phyloP scores from a whole-genome alignment of 2,329 filamentous ascomycete genomes.

The Myriosclerotinia curreyana region DNA sequence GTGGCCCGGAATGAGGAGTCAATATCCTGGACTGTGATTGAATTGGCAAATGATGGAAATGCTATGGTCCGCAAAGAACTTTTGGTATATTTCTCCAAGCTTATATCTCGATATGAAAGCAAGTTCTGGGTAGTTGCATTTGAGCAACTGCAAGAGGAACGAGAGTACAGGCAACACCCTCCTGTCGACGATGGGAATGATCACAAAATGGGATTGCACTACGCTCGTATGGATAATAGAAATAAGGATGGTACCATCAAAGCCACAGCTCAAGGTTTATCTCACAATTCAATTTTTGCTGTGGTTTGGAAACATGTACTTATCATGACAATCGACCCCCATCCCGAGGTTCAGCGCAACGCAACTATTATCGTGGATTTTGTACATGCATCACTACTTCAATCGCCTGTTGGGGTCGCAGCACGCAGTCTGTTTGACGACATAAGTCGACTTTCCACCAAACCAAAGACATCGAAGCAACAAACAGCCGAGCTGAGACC shows the following conservation, averaged over 20 bases:
- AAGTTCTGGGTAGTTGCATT: conserved; percentile 91
- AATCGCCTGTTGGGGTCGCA: conserved; percentile 69
- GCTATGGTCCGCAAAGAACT: conserved; percentile 92
- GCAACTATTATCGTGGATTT: conserved; percentile 84
- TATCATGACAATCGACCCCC: conserved; percentile 88
- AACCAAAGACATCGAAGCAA: conserved; percentile 44
- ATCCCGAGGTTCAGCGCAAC: conserved; percentile 86
- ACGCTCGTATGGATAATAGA: conserved; percentile 54
- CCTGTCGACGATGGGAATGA: conserved; percentile 55
- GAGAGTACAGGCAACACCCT: conserved; percentile 60
- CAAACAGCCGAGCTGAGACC: conserved; percentile 32
- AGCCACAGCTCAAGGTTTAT: conserved; percentile 56
- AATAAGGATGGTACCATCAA: conserved; percentile 58
- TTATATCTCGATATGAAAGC: conserved; percentile 83
- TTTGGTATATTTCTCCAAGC: conserved; percentile 88
- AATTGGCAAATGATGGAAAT: conserved; percentile 92
- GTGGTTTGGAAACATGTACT: conserved; percentile 92
- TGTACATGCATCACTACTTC: conserved; percentile 72
- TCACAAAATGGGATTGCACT: conserved; percentile 62
- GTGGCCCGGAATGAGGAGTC: conserved; percentile 88
- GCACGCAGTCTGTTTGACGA: conserved; percentile 74
- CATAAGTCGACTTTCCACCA: conserved; percentile 54
- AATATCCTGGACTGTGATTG: conserved; percentile 81
- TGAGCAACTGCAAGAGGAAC: conserved; percentile 85
- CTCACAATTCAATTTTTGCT: conserved; percentile 86